Conservation (phyloP, 2,329 filamentous ascomycete genomes). For the Aspergillus tamarii region DNA sequence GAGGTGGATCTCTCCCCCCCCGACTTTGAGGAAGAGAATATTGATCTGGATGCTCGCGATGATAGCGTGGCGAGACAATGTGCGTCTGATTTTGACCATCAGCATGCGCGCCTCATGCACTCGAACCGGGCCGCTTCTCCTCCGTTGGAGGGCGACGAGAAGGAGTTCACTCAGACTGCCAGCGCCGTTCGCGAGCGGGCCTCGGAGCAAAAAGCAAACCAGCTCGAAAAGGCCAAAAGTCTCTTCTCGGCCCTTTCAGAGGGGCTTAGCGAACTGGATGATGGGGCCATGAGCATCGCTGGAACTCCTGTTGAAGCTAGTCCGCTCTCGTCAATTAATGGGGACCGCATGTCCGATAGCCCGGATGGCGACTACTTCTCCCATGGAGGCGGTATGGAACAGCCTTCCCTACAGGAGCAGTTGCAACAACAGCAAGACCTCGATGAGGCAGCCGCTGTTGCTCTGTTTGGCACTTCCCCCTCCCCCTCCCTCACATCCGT, state of each 20-base stretch:
- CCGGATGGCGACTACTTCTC: slow-evolving; percentile 43
- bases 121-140: slow-evolving; percentile 78
- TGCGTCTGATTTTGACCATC: slow-evolving; percentile 56
- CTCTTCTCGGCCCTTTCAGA: slow-evolving; percentile 41
- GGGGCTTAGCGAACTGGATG: slow-evolving; percentile 46
- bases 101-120: slow-evolving; percentile 63
- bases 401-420: slow-evolving; percentile 22
- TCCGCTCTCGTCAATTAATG: slow-evolving; percentile 34
- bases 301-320: slow-evolving; percentile 37
- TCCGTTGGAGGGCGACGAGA: slow-evolving; percentile 89
- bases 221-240: slow-evolving; percentile 32
- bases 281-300: slow-evolving; percentile 31
- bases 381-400: slow-evolving; percentile 28
- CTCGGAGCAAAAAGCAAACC: slow-evolving; percentile 40
- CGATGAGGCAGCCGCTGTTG: slow-evolving; percentile 38
- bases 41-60: slow-evolving; percentile 58
- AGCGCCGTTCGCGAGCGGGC: slow-evolving; percentile 71
- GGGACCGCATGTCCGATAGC: slow-evolving; percentile 33
- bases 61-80: slow-evolving; percentile 53
- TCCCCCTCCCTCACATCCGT: slow-evolving; percentile 47
- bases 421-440: slow-evolving; percentile 31
- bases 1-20: slow-evolving; percentile 89
- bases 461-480: slow-evolving; percentile 46
- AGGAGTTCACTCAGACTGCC: slow-evolving; percentile 94
- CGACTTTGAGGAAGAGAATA: slow-evolving; percentile 76